phyloP scores from a whole-genome alignment of 345 rosid species.

The Jatropha curcas region DNA sequence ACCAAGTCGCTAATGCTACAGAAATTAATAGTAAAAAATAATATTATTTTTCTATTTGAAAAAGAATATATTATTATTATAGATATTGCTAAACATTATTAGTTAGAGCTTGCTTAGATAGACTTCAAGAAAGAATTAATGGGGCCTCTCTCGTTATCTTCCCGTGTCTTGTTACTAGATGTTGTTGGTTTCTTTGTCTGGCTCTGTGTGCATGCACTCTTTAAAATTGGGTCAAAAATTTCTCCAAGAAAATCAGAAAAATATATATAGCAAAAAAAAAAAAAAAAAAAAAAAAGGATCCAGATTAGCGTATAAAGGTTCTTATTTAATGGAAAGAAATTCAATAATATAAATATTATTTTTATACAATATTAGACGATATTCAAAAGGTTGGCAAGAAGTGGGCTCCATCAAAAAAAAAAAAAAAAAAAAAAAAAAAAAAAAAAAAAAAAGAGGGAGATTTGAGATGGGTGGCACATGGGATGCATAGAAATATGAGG shows the following conservation, averaged over 20 bases:
- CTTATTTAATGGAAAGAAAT: conserved; percentile 1
- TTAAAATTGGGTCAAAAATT: not conserved
- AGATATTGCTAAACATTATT: too few species aligned
- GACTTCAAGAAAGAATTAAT: too few species aligned
- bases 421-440: not conserved
- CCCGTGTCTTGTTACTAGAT: not conserved
- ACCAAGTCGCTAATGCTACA: not conserved
- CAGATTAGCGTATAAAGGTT: conserved; percentile 16
- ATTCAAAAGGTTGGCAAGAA: conserved; percentile 22
- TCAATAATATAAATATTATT: too few species aligned
- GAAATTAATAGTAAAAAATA: too few species aligned
- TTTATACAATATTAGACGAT: conserved; percentile 5
- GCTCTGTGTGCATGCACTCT: conserved; percentile 17
- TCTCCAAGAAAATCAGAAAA: not conserved
- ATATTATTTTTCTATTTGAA: not conserved
- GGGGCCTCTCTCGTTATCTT: too few species aligned
- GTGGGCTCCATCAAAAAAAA: not conserved
- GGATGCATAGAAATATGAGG: conserved; percentile 19
- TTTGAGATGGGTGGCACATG: conserved; percentile 26
- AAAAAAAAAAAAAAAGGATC: not conserved
- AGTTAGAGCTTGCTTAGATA: too few species aligned
- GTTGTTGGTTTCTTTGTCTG: not conserved
- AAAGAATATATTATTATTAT: too few species aligned
- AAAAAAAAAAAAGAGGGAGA: not conserved
- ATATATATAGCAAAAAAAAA: not conserved